Percentiles rank a stretch among this genome's conserved stretches.
Conservation (phyloP, 352 stramenopile genomes). For the Phytophthora multivora region DNA sequence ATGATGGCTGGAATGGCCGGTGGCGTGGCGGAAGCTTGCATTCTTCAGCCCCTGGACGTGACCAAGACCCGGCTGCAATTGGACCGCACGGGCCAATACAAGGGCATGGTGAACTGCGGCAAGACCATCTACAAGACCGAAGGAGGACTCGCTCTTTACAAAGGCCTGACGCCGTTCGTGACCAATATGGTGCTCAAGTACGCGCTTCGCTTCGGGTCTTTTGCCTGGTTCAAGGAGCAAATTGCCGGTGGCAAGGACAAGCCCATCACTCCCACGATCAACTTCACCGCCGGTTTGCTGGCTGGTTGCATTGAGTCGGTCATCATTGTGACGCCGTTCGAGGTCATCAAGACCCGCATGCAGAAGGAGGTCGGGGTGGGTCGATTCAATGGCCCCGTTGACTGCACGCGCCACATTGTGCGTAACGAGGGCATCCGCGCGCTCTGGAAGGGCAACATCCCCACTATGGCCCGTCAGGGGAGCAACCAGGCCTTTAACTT, state of each 20-base stretch:
- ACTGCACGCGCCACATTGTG: constrained; percentile 93
- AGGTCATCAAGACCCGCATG: constrained; percentile 99
- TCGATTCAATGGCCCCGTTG: constrained; percentile 88
- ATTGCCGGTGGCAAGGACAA: constrained; percentile 78
- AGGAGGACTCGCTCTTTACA: constrained; percentile 79
- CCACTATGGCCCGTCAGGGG: constrained; percentile 96
- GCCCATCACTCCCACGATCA: constrained; percentile 69
- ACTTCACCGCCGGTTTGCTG: constrained; percentile 90
- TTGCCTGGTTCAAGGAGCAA: constrained; percentile 87
- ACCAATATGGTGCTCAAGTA: constrained; percentile 93
- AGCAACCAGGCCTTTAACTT: constrained; percentile 99
- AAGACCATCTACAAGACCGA: constrained; percentile 85
- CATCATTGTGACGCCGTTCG: constrained; percentile 97
- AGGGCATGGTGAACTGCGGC: constrained; percentile 83
- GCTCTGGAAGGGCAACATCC: constrained; percentile 96
- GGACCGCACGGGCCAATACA: constrained; percentile 77
- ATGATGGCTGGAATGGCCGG: constrained; percentile 88
- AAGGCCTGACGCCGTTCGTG: constrained; percentile 84
- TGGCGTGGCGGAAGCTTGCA: constrained; percentile 84
- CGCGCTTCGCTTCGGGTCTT: constrained; percentile 85
- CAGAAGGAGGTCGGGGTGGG: constrained; percentile 94
- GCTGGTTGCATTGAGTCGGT: constrained; percentile 96
- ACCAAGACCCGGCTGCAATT: constrained; percentile 90
- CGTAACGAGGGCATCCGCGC: constrained; percentile 93
- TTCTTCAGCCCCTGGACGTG: constrained; percentile 83